Conservation (phyloP, 2,329 filamentous ascomycete genomes). For the Ophiostoma ips region DNA sequence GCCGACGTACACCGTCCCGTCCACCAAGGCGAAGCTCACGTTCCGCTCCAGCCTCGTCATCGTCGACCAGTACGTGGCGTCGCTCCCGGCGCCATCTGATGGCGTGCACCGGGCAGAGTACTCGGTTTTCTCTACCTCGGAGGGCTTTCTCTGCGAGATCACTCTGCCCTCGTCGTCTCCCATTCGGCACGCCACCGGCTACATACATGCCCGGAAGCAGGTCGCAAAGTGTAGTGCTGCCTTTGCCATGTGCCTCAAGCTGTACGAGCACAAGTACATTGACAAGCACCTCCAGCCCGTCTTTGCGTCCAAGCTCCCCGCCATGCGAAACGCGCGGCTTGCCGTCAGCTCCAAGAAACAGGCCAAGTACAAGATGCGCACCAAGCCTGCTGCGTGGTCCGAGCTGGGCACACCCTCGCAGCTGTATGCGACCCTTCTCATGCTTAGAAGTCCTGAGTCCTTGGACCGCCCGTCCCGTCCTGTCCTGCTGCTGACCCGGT, state of each 20-base stretch:
- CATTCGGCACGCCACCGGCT: constrained; percentile 51
- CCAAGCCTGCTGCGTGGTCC: constrained; percentile 67
- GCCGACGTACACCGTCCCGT: constrained; percentile 44
- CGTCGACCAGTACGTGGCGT: constrained; percentile 59
- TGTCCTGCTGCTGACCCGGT: constrained; percentile 57
- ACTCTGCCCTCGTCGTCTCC: constrained; percentile 64
- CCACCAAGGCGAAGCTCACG: constrained; percentile 64
- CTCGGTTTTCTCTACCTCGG: constrained; percentile 33
- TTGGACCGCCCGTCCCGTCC: constrained; percentile 47
- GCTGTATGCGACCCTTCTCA: constrained; percentile 50
- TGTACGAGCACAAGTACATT: constrained; percentile 53
- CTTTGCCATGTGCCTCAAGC: constrained; percentile 62
- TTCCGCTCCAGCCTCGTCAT: constrained; percentile 60
- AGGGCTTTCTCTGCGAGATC: constrained; percentile 62
- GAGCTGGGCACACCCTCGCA: constrained; percentile 29
- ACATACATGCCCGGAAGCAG: constrained; percentile 52
- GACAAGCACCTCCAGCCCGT: constrained; percentile 62
- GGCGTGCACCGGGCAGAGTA: constrained; percentile 38
- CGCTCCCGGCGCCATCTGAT: constrained; percentile 38
- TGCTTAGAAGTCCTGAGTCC: constrained; percentile 39
- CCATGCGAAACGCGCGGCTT: constrained; percentile 74
- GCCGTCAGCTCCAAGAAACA: constrained; percentile 70
- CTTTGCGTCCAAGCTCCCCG: constrained; percentile 56
- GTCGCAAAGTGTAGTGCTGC: constrained; percentile 80
- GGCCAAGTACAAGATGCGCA: constrained; percentile 59